Conservation (phyloP, 306 rosid genomes). For the Alnus glutinosa region DNA sequence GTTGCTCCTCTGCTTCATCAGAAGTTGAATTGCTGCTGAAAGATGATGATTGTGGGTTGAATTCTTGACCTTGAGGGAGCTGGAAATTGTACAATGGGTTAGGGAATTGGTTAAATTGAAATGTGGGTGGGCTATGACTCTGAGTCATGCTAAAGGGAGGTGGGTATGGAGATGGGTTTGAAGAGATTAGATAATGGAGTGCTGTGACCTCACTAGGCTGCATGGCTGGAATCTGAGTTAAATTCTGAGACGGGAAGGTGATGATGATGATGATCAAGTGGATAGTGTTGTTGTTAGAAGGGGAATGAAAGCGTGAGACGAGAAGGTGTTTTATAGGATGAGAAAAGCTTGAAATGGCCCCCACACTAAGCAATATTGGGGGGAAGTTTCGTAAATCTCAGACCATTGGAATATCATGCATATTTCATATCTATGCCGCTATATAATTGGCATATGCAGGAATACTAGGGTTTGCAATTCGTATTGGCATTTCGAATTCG, state of each 20-base stretch:
- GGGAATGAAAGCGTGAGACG: constrained; percentile 38
- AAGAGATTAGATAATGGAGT: constrained; percentile 52
- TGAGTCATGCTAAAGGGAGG: constrained; percentile 36
- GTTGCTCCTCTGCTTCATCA: constrained; percentile 83
- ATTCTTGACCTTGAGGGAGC: constrained; percentile 49
- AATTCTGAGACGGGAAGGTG: constrained; percentile 6
- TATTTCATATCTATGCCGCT: neutral
- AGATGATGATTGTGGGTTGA: constrained; percentile 52
- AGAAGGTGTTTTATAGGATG: constrained; percentile 62
- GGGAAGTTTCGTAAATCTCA: constrained; percentile 35
- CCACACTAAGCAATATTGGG: constrained; percentile 17
- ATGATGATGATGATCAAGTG: constrained; percentile 14
- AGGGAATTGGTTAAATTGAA: constrained; percentile 45
- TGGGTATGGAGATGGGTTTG: constrained; percentile 51
- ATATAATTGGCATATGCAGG: too few relatives aligned
- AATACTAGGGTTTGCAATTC: too few relatives aligned
- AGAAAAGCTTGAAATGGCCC: constrained; percentile 41
- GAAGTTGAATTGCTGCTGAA: constrained; percentile 87
- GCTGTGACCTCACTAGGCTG: constrained; percentile 55
- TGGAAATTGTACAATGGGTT: constrained; percentile 46
- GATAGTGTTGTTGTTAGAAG: constrained; percentile 40
- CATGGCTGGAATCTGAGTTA: constrained; percentile 44
- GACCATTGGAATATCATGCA: constrained; percentile 39
- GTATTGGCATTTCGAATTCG: too few relatives aligned
- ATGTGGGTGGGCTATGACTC: constrained; percentile 34